These are phyloP conservation scores for Corylus heterophylla DNA, from an alignment of 306 rosid species.

Conservation along the genomic window DNA sequence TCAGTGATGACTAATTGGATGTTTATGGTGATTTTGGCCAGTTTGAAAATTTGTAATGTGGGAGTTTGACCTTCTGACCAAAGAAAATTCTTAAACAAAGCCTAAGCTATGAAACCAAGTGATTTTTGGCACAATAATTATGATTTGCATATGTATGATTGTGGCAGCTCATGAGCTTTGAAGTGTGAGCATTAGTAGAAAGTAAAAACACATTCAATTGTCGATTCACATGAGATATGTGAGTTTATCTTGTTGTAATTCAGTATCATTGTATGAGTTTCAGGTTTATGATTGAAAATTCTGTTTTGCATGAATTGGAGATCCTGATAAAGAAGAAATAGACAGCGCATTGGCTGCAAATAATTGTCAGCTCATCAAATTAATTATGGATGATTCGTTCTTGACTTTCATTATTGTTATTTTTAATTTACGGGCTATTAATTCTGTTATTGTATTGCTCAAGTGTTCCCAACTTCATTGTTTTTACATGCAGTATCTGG, in stretches of 20 bases:
- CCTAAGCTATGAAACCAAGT: not conserved
- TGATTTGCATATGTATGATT: not conserved
- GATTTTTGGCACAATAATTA: not conserved
- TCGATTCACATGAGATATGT: not conserved
- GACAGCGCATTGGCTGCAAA: not conserved
- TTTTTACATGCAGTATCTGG: conserved; percentile 74
- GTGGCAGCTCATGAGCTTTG: not conserved
- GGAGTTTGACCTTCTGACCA: not conserved
- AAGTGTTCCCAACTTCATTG: conserved; percentile 16
- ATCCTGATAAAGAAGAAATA: not conserved
- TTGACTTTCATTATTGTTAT: not conserved
- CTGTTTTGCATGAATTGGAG: not conserved
- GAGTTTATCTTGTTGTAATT: not conserved
- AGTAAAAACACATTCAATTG: not conserved
- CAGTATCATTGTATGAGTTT: not conserved
- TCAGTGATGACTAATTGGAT: not conserved
- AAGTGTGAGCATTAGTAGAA: not conserved
- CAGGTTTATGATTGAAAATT: not conserved
- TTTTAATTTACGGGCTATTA: not conserved
- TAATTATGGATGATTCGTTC: not conserved
- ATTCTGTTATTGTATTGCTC: not conserved
- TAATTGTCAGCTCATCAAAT: not conserved
- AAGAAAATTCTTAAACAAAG: not conserved
- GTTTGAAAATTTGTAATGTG: not conserved
- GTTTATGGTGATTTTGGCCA: no score